Percentiles rank a stretch among this genome's conserved stretches.
These are phyloP conservation scores for Cryptococcus maquisensis DNA, from an alignment of 1,284 basidiomycete genomes.

Conservation along the genomic window DNA sequence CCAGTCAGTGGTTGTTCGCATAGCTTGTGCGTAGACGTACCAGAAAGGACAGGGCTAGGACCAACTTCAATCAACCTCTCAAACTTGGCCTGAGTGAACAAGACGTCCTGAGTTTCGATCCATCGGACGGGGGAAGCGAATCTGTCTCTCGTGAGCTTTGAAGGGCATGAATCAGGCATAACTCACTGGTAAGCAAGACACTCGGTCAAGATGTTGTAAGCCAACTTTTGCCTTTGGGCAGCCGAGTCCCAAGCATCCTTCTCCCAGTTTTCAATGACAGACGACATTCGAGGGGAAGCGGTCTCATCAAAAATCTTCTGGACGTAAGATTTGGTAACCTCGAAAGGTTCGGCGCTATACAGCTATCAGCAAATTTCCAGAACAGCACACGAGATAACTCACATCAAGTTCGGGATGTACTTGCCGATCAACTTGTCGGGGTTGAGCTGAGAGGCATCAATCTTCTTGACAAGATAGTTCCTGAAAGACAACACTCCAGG, in stretches of 20 bases:
- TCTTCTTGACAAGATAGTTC: slow-evolving; percentile 93
- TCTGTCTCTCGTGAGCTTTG: slow-evolving; percentile 8
- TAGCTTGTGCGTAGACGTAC: slow-evolving; percentile 2
- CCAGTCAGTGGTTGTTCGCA: slow-evolving; percentile 31
- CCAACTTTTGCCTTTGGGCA: slow-evolving; percentile 83
- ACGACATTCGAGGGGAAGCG: slow-evolving; percentile 84
- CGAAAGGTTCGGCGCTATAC: slow-evolving; percentile 74
- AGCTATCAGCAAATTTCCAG: slow-evolving; percentile 3
- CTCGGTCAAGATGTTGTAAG: slow-evolving; percentile 93
- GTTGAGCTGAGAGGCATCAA: slow-evolving; percentile 83
- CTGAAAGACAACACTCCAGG: slow-evolving; percentile 79
- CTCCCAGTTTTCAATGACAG: slow-evolving; percentile 90
- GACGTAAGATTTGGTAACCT: slow-evolving; percentile 82
- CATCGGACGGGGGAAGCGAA: slow-evolving; percentile 87
- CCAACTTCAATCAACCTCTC: slow-evolving; percentile 95
- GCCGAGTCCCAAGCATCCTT: slow-evolving; percentile 78
- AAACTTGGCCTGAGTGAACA: slow-evolving; percentile 85
- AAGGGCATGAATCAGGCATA: slow-evolving; percentile 51
- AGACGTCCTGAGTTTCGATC: slow-evolving; percentile 96
- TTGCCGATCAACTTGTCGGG: slow-evolving; percentile 87
- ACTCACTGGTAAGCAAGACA: slow-evolving; percentile 81
- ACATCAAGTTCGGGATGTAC: slow-evolving; percentile 94
- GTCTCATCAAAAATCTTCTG: slow-evolving; percentile 95
- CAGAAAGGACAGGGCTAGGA: slow-evolving; percentile 87
- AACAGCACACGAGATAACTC: slow-evolving; percentile 6